A percentile compares a stretch with the other conserved stretches of the same genome.
These are phyloP conservation scores for Leptomonas seymouri DNA, from an alignment of 208 protist genomes.

Conservation along the genomic window DNA sequence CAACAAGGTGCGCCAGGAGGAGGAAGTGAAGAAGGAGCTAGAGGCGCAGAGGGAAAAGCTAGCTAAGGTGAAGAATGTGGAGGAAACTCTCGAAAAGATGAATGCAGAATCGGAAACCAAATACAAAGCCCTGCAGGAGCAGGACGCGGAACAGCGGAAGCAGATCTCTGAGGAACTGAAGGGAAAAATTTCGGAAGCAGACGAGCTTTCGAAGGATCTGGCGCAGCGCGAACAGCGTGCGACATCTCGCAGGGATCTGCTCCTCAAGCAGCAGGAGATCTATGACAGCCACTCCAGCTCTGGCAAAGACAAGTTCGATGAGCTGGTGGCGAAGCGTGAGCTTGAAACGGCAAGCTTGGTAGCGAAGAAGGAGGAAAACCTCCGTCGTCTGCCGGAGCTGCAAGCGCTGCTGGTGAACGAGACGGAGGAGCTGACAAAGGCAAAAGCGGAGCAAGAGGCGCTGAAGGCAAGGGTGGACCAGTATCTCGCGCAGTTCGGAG, in stretches of 20 bases:
- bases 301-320: slow-evolving; percentile 53
- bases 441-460: slow-evolving; percentile 34
- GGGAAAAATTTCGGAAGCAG: slow-evolving; percentile 47
- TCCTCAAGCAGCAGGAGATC: slow-evolving; percentile 67
- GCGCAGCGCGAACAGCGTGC: slow-evolving; percentile 43
- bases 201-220: slow-evolving; percentile 44
- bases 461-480: slow-evolving; percentile 51
- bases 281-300: slow-evolving; percentile 47
- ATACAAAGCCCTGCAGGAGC: slow-evolving; percentile 43
- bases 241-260: slow-evolving; percentile 36
- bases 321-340: slow-evolving; percentile 52
- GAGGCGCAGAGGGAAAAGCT: slow-evolving; percentile 41
- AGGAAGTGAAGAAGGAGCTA: slow-evolving; percentile 36
- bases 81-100: slow-evolving; percentile 46
- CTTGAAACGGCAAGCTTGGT: slow-evolving; percentile 48
- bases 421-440: slow-evolving; percentile 27
- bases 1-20: slow-evolving; percentile 39
- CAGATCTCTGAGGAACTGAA: slow-evolving; percentile 46
- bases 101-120: slow-evolving; percentile 49
- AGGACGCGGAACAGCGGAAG: slow-evolving; percentile 47
- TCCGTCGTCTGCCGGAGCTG: slow-evolving; percentile 45
- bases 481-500: slow-evolving; percentile 45
- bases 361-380: slow-evolving; percentile 39
- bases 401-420: slow-evolving; percentile 43
- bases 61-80: slow-evolving; percentile 41